Base-by-base conservation (phyloP, 139 green algal genomes). In the Tetradesmus lagerheimii region DNA sequence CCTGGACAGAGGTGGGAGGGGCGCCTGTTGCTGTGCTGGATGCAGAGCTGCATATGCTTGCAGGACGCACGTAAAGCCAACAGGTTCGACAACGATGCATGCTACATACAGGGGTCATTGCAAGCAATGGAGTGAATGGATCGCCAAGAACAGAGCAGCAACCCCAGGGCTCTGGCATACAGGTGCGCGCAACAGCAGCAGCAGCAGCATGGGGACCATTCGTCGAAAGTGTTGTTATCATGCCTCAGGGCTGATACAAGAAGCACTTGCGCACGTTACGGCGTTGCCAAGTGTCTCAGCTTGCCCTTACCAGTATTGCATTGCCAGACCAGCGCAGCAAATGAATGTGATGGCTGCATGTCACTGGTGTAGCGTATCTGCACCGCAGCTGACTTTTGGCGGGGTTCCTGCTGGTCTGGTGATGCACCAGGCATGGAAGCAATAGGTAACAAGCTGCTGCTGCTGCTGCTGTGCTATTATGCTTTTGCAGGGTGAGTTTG, bases 41-140 rank as follows among this genome's bases (percentile, higher is more conserved):
- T 31, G 18, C 25, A 35, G 47, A 37, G 9, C 25, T 18, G 62
- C 6, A 23, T 71, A 31, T n/a, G 4, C 25, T 47, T 37, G 81
- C 81, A 77, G n/a, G 1, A 74, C 45, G 57, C 57, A 41, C 57
- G 2, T 1, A 27, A 2, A 16, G 23, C 20, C 35, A 34, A 39
- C 14, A 25, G 5, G 57, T 18, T 37, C 62, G 37, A 16, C 1
- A 53, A 45, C 67, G 41, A 1, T 34, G 20, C 12, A n/a, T 62
- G 29, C 43, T 3, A 9, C 71, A 4, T 50, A 39, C 93, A 98
- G 96, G 96, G 15, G 93, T 97, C 2, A 97, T 99, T 53, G 95
- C 96, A 5, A 97, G 93, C 91, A 99, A 99, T 85, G 97, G 97
- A 18, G 96, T 99, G 1, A 99, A 99, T 77, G 97, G 97, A 0